Evolutionary conservation across 768 basidiomycete species (phyloP).

Genomic region (Nidula microcarpa): DNA sequence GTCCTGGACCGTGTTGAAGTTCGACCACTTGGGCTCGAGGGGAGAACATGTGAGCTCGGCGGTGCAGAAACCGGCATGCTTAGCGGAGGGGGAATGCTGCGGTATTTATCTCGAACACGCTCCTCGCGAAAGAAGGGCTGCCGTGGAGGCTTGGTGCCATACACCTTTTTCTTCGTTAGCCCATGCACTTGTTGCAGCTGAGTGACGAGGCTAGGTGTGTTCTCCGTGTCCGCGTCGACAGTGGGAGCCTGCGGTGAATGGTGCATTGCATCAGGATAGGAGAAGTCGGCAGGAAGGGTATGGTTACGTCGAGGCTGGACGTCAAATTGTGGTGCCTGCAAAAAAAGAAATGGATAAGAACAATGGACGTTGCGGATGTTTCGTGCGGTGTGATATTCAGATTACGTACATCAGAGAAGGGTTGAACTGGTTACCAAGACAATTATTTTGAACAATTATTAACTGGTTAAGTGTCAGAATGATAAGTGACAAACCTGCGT

Average conservation of each 20-base stretch:
- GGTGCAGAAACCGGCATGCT: slow-evolving; percentile 15
- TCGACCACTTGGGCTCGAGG: slow-evolving; percentile 23
- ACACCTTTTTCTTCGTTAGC: slow-evolving; percentile 66
- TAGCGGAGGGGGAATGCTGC: slow-evolving; percentile 19
- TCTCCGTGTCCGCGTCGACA: slow-evolving; percentile 15
- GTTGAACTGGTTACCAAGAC: slow-evolving; percentile 8
- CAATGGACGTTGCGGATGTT: slow-evolving; percentile 10
- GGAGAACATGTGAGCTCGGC: slow-evolving; percentile 8
- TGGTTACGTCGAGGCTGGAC: slow-evolving; percentile 24
- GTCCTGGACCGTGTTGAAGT: slow-evolving; percentile 26
- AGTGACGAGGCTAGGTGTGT: slow-evolving; percentile 50
- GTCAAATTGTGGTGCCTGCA: not conserved
- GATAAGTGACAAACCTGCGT: slow-evolving; percentile 7
- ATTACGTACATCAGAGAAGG: slow-evolving; percentile 12
- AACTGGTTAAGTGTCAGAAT: slow-evolving; percentile 1
- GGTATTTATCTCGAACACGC: slow-evolving; percentile 26
- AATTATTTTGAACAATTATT: not conserved
- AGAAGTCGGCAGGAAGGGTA: slow-evolving; percentile 29
- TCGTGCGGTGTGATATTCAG: slow-evolving; percentile 25
- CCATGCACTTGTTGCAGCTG: slow-evolving; percentile 68
- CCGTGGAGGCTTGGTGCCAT: slow-evolving; percentile 46
- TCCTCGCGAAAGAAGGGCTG: slow-evolving; percentile 55
- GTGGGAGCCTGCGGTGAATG: slow-evolving; percentile 4
- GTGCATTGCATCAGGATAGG: slow-evolving; percentile 10
- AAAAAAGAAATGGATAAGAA: slow-evolving; percentile 1